These are phyloP conservation scores for Globisporangium cystogenes DNA, from an alignment of 352 stramenopile species.

Conservation along the genomic window DNA sequence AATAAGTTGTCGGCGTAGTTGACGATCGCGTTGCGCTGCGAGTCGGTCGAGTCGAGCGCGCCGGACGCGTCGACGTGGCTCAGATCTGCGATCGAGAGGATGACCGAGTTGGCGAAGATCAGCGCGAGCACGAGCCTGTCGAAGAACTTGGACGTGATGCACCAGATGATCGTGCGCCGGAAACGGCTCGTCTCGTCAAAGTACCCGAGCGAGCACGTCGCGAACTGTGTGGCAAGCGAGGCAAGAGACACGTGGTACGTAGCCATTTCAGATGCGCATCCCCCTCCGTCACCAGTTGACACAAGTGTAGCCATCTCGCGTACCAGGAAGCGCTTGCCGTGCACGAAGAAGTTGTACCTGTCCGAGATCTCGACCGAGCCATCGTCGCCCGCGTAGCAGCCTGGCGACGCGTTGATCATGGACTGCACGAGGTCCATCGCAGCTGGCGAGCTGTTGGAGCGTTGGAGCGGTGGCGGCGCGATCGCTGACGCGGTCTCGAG, in stretches of 20 bases:
- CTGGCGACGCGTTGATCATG: slow-evolving; percentile 16
- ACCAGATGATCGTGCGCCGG: slow-evolving; percentile 36
- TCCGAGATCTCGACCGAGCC: slow-evolving; percentile 41
- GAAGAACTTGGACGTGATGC: slow-evolving; percentile 52
- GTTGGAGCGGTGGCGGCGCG: background rate
- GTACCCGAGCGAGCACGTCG: slow-evolving; percentile 40
- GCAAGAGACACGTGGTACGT: background rate
- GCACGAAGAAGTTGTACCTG: slow-evolving; percentile 55
- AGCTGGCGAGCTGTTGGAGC: background rate
- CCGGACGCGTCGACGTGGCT: slow-evolving; percentile 29
- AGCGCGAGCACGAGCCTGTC: slow-evolving; percentile 66
- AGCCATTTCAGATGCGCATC: background rate
- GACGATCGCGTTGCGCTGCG: slow-evolving; percentile 40
- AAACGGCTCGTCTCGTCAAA: slow-evolving; percentile 43
- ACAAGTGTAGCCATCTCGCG: background rate
- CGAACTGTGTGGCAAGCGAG: slow-evolving; percentile 19
- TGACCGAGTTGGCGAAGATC: slow-evolving; percentile 77
- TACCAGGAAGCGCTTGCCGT: slow-evolving; percentile 44
- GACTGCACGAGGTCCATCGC: slow-evolving; percentile 6
- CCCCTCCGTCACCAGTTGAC: too few species aligned
- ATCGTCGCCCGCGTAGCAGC: slow-evolving; percentile 47
- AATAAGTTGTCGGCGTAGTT: slow-evolving; percentile 58
- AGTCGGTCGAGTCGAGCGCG: slow-evolving; percentile 25
- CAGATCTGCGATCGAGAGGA: slow-evolving; percentile 69
- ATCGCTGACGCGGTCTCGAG: background rate